These are phyloP conservation scores for Spathaspora gorwiae DNA, from an alignment of 805 yeast species.

Conservation along the genomic window DNA sequence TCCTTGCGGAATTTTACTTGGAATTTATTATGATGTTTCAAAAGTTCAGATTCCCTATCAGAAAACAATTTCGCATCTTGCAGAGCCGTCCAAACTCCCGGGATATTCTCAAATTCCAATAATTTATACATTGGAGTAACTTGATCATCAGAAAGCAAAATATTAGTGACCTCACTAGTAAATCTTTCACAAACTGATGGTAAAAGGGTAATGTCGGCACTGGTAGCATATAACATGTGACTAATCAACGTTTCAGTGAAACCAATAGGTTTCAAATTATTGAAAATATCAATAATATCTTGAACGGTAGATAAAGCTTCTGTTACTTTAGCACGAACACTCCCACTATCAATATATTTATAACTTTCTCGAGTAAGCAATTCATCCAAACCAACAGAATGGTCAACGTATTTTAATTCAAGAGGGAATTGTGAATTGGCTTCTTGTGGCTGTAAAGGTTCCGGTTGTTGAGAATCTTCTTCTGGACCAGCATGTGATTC, in stretches of 20 bases:
- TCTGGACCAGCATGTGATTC: background rate
- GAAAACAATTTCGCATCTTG: too few relatives aligned
- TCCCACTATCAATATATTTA: background rate
- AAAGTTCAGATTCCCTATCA: too few relatives aligned
- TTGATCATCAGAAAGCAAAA: too few relatives aligned
- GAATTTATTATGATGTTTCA: too few relatives aligned
- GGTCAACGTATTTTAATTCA: slow-evolving; percentile 4
- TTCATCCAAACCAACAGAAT: slow-evolving; percentile 4
- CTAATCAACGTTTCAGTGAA: slow-evolving; percentile 15
- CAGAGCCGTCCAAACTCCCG: too few relatives aligned
- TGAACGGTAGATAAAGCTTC: background rate
- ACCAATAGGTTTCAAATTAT: slow-evolving; percentile 12
- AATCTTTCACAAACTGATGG: too few relatives aligned
- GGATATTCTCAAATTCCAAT: too few relatives aligned
- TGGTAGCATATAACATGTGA: slow-evolving; percentile 13
- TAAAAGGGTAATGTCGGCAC: too few relatives aligned
- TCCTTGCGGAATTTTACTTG: too few relatives aligned
- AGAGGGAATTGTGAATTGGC: background rate
- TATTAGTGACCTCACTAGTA: too few relatives aligned
- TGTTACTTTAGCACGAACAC: background rate
- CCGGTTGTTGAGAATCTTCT: slow-evolving; percentile 1
- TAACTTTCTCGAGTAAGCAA: background rate
- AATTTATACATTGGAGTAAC: too few relatives aligned
- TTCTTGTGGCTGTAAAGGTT: too few relatives aligned
- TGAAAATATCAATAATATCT: slow-evolving; percentile 1